Conservation (phyloP, 78 protist species). For the Bigelowiella natans region DNA sequence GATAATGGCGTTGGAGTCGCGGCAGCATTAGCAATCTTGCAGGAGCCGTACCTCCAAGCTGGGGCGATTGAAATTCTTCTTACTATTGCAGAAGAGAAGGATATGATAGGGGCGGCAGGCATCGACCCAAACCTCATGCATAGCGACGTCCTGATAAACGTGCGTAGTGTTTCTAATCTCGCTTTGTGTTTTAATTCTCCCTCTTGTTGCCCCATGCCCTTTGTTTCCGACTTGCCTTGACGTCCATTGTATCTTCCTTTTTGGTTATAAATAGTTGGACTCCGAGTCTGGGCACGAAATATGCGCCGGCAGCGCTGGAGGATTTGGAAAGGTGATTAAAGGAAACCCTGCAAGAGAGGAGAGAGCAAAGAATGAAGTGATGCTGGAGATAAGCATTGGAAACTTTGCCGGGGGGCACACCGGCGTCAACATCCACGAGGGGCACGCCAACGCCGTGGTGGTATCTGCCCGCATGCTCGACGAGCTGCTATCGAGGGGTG, state of each 20-base stretch:
- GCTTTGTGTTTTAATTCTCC: too few species aligned
- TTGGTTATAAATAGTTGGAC: background rate
- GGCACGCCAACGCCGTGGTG: conserved; percentile 18
- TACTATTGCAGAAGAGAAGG: conserved; percentile 52
- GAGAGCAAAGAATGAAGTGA: background rate
- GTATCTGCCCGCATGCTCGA: conserved; percentile 1
- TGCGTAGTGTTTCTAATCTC: background rate
- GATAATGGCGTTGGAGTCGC: conserved; percentile 58
- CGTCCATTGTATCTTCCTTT: too few species aligned
- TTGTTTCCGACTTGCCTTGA: too few species aligned
- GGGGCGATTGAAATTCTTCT: conserved; percentile 30
- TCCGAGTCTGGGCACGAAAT: background rate
- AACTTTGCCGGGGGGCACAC: conserved; percentile 38
- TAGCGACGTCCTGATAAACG: background rate
- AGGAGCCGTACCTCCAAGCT: conserved; percentile 1
- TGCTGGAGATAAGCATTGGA: background rate
- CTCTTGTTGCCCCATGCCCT: too few species aligned
- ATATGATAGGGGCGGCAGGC: background rate
- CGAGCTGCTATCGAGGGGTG: background rate
- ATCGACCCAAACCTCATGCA: background rate
- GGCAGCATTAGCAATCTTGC: conserved; percentile 36
- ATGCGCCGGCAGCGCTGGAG: background rate
- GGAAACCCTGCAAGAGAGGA: background rate
- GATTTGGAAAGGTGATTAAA: background rate
- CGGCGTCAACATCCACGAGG: conserved; percentile 30